Conservation (phyloP, 2,329 filamentous ascomycete genomes). For the Pseudogymnoascus sp. region DNA sequence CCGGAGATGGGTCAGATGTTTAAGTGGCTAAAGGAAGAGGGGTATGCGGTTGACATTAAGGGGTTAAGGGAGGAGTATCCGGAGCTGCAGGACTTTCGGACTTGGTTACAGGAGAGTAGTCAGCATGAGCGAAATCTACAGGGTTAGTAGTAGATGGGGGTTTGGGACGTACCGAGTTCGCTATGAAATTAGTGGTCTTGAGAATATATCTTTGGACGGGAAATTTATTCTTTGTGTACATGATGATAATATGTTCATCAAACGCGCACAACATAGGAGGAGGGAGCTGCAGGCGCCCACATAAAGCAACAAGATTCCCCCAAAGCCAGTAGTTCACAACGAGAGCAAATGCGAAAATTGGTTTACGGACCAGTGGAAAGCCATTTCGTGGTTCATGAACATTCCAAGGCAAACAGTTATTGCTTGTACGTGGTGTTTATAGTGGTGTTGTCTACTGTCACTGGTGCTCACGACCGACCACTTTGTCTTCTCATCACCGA, state of each 20-base stretch:
- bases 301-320: too few relatives aligned
- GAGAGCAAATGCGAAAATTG: too few relatives aligned
- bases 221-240: neutral
- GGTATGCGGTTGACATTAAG: slow-evolving; percentile 28
- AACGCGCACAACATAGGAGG: too few relatives aligned
- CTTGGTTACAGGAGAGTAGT: slow-evolving; percentile 36
- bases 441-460: neutral
- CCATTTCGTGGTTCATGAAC: neutral
- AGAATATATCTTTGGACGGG: neutral
- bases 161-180: neutral
- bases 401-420: neutral
- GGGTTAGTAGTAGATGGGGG: neutral
- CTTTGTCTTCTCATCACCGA: neutral
- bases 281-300: too few relatives aligned
- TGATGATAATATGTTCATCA: too few relatives aligned
- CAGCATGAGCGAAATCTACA: neutral
- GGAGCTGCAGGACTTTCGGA: slow-evolving; percentile 35
- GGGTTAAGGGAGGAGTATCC: slow-evolving; percentile 34
- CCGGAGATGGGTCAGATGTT: slow-evolving; percentile 26
- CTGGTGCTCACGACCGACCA: neutral
- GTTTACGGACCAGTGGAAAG: neutral
- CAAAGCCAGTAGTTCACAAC: too few relatives aligned
- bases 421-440: neutral
- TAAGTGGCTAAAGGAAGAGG: slow-evolving; percentile 25
- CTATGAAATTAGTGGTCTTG: neutral